These are phyloP conservation scores for Euptelea pleiosperma DNA, from an alignment of 164 flowering plant species.

Conservation along the genomic window DNA sequence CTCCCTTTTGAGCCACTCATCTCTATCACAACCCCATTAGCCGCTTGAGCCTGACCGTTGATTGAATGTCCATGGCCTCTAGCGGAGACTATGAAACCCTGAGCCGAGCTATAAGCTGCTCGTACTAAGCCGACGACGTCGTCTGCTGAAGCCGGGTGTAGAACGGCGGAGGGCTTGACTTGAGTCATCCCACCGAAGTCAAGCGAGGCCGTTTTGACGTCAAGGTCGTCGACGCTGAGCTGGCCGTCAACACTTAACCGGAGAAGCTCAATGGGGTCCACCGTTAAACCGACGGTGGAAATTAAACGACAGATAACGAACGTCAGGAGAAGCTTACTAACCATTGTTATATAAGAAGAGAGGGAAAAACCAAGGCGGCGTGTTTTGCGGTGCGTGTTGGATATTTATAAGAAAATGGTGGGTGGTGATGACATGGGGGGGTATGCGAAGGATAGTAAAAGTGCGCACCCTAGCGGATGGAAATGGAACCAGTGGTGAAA, in stretches of 20 bases:
- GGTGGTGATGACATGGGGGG: neutral
- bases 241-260: slow-evolving; percentile 41
- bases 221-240: slow-evolving; percentile 46
- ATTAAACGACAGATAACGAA: slow-evolving; percentile 51
- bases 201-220: slow-evolving; percentile 47
- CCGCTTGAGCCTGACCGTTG: slow-evolving; percentile 79
- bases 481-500: neutral
- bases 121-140: slow-evolving; percentile 55
- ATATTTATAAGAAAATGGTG: too few relatives aligned
- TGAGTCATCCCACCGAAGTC: slow-evolving; percentile 60
- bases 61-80: slow-evolving; percentile 96
- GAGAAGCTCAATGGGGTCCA: slow-evolving; percentile 43
- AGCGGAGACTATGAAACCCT: slow-evolving; percentile 67
- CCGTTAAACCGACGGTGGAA: slow-evolving; percentile 51
- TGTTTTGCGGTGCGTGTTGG: slow-evolving; percentile 4
- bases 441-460: slow-evolving; percentile 23
- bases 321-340: slow-evolving; percentile 35
- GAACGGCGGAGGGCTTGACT: slow-evolving; percentile 59
- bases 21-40: slow-evolving; percentile 61
- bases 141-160: slow-evolving; percentile 54
- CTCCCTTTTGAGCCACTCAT: slow-evolving; percentile 42
- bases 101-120: slow-evolving; percentile 39
- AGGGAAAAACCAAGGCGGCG: too few relatives aligned
- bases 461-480: slow-evolving; percentile 17
- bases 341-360: too few relatives aligned